These are phyloP conservation scores for Neurospora sp. DNA, from an alignment of 2,329 filamentous ascomycete genomes.

Conservation along the genomic window DNA sequence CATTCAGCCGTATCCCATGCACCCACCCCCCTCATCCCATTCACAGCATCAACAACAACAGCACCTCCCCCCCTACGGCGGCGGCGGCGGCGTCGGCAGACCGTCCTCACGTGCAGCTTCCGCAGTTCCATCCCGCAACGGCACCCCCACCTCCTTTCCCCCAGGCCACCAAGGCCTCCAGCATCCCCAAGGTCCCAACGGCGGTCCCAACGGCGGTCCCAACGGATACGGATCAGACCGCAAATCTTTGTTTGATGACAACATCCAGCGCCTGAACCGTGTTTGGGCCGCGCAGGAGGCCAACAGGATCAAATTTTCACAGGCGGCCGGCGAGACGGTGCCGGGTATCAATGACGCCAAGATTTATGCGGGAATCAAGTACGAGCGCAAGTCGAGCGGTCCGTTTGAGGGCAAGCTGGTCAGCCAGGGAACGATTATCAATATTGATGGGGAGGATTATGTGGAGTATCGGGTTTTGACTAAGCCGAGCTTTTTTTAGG, in stretches of 20 bases:
- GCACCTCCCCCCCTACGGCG: background rate
- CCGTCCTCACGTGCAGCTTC: background rate
- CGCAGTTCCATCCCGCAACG: background rate
- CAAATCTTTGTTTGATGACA: conserved; percentile 33
- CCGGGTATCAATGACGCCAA: conserved; percentile 42
- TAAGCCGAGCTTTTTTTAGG: conserved; percentile 47
- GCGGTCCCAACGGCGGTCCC: background rate
- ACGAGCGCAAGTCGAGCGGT: conserved; percentile 49
- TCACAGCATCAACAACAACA: background rate
- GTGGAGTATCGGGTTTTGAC: conserved; percentile 58
- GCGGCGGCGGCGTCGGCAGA: background rate
- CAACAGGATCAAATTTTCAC: conserved; percentile 31
- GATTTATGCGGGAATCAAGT: conserved; percentile 50
- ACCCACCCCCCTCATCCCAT: conserved; percentile 6
- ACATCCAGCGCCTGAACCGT: conserved; percentile 43
- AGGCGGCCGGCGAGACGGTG: conserved; percentile 38
- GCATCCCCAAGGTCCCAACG: background rate
- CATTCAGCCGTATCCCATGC: conserved; percentile 15
- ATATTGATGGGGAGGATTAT: conserved; percentile 57
- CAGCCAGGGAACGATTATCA: conserved; percentile 50
- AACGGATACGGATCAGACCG: conserved; percentile 16
- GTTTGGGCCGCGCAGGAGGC: conserved; percentile 47
- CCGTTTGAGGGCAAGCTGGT: conserved; percentile 56
- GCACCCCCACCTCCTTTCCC: background rate
- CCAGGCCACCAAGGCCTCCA: background rate